These are phyloP conservation scores for Mycosphaerella sp. DNA, from an alignment of 2,329 filamentous ascomycete genomes.

Conservation along the genomic window DNA sequence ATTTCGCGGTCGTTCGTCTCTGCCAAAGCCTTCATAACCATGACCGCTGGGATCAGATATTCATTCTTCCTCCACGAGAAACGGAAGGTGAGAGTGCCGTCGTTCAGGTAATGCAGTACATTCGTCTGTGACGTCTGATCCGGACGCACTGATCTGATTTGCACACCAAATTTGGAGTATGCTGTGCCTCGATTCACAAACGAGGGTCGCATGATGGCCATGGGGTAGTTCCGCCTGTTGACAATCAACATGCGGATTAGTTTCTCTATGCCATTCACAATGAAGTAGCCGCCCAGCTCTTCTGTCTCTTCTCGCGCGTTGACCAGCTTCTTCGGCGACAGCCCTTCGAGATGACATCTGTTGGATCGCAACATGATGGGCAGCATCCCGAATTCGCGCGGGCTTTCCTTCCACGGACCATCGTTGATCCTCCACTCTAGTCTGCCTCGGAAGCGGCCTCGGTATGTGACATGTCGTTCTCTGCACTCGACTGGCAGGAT, in stretches of 20 bases:
- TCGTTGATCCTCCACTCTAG: constrained; percentile 84
- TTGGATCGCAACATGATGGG: constrained; percentile 94
- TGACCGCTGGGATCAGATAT: constrained; percentile 90
- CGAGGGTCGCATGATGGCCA: constrained; percentile 86
- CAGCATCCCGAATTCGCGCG: constrained; percentile 78
- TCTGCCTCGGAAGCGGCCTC: constrained; percentile 75
- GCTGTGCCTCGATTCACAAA: constrained; percentile 80
- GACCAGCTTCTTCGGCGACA: constrained; percentile 76
- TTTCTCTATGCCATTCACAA: constrained; percentile 97
- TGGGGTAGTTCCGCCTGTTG: constrained; percentile 85
- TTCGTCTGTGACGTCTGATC: constrained; percentile 98
- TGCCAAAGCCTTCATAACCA: constrained; percentile 90
- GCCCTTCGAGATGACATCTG: constrained; percentile 80
- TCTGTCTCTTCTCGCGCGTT: constrained; percentile 90
- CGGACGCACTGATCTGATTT: constrained; percentile 86
- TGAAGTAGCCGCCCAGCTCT: constrained; percentile 92
- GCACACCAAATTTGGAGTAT: constrained; percentile 86
- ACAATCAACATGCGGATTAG: constrained; percentile 88
- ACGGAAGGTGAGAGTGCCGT: constrained; percentile 93
- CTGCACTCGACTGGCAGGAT: constrained; percentile 89
- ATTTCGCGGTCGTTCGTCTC: constrained; percentile 97
- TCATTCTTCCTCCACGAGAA: constrained; percentile 99
- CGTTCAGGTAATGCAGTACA: constrained; percentile 88
- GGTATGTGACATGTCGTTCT: constrained; percentile 87
- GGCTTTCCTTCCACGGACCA: constrained; percentile 73